Evolutionary conservation across 176 grass and related monocot genomes (phyloP).

Genomic region (Coix lacrymajobi): DNA sequence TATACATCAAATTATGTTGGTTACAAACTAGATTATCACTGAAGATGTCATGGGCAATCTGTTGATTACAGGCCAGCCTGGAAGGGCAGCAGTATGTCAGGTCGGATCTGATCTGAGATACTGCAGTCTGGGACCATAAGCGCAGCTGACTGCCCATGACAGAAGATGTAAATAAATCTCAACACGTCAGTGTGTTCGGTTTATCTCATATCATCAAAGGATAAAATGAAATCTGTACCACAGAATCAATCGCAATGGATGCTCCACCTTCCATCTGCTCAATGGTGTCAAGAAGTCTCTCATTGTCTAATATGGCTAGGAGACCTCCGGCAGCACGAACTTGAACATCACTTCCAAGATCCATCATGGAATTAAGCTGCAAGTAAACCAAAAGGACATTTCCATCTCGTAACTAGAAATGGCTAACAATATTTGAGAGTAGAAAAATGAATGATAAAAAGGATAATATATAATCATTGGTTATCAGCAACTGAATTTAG

Average conservation of each 20-base stretch:
- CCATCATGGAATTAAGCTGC: conserved; percentile 99
- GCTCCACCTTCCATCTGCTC: conserved; percentile 84
- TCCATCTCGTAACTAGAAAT: background rate
- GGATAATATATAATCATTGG: background rate
- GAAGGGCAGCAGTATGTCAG: background rate
- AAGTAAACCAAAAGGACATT: conserved; percentile 20
- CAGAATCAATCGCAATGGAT: conserved; percentile 79
- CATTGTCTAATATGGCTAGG: conserved; percentile 91
- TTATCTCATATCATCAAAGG: conserved; percentile 33
- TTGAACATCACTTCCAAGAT: conserved; percentile 96
- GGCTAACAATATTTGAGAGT: conserved; percentile 1
- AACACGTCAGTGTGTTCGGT: background rate
- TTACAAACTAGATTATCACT: conserved; percentile 5
- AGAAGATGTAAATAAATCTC: conserved; percentile 9
- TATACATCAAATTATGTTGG: background rate
- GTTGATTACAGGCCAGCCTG: background rate
- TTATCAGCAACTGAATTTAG: background rate
- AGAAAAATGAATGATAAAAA: background rate
- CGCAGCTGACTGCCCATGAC: background rate
- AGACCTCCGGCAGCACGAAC: conserved; percentile 95
- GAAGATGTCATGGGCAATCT: background rate
- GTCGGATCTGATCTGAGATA: background rate
- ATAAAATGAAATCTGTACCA: conserved; percentile 95
- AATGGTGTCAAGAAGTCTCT: conserved; percentile 81
- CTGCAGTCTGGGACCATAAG: background rate